Conservation (phyloP, 139 green algal genomes). For the Chlamydomonas asymmetrica region DNA sequence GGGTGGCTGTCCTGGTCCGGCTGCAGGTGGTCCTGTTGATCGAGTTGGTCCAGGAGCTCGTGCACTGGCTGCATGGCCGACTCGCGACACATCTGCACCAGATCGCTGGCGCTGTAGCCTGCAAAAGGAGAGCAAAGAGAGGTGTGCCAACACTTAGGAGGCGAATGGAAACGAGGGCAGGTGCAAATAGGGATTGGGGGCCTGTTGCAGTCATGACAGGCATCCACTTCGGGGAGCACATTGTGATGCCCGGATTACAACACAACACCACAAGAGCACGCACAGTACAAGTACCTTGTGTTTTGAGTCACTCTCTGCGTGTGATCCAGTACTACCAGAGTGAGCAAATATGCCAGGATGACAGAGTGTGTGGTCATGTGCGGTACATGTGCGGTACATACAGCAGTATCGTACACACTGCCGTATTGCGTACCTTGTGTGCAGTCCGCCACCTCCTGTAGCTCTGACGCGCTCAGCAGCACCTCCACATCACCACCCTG, state of each 20-base stretch:
- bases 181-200: background rate
- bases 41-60: slow-evolving; percentile 53
- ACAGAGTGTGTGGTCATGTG: no score
- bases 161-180: background rate
- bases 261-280: background rate
- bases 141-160: background rate
- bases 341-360: no score
- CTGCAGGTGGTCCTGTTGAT: no score
- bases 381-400: no score
- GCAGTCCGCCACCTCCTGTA: background rate
- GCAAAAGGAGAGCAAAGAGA: background rate
- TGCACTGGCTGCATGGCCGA: slow-evolving; percentile 59
- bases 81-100: slow-evolving; percentile 44
- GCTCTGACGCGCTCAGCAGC: background rate
- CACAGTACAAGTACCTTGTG: background rate
- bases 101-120: slow-evolving; percentile 61
- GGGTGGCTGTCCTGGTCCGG: no score
- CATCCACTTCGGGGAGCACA: background rate
- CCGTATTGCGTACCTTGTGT: background rate
- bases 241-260: background rate
- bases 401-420: no score
- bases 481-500: no score
- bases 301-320: no score
- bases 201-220: background rate
- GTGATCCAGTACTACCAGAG: no score